Evolutionary conservation across 2,329 filamentous ascomycete genomes (phyloP), one percentile per base, ranked within the genome.

Genomic region (Apiospora aurea): DNA sequence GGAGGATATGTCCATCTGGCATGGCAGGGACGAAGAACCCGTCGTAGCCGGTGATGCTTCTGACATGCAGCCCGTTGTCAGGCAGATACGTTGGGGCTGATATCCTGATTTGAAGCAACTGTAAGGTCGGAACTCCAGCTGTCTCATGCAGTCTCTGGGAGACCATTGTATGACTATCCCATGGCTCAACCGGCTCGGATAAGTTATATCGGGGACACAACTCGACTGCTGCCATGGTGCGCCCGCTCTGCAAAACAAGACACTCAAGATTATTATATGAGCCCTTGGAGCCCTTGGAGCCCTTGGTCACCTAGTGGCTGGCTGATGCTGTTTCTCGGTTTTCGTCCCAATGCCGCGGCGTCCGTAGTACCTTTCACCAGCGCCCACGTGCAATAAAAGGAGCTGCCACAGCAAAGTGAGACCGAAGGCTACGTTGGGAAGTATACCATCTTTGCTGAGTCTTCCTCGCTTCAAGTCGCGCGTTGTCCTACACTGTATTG

Each of bases 381-480:
- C 18, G 21, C 34, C 24, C 18, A 41, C 57, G 29, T 38, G 57
- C 57, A 41, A 41, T 34, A n/a, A 10, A 34, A 18, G 18, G 57
- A 64, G 18, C 57, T 64, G 34, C 57, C 57, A 64, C 34, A 64
- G 57, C 34, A 13, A 38, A 64, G 57, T 64, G 57, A 64, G 34
- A 64, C 21, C 57, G 21, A 41, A 24, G 18, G 18, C 34, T 64
- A 64, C 21, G 34, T 41, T 41, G 34, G 34, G 51, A 57, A 57
- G 51, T 57, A 57, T 57, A 57, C 10, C 57, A 64, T 64, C 21
- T 64, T 64, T n/a, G 57, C 57, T 64, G 57, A 41, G 18, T 14
- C 14, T 41, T 11, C 57, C 8, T 64, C 34, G 29, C 18, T 41
- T 38, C 21, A 41, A 13, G 21, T 18, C 21, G 51, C 41, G 57